Base-by-base conservation (phyloP, 2,329 filamentous ascomycete genomes). In the Fusarium sp. region DNA sequence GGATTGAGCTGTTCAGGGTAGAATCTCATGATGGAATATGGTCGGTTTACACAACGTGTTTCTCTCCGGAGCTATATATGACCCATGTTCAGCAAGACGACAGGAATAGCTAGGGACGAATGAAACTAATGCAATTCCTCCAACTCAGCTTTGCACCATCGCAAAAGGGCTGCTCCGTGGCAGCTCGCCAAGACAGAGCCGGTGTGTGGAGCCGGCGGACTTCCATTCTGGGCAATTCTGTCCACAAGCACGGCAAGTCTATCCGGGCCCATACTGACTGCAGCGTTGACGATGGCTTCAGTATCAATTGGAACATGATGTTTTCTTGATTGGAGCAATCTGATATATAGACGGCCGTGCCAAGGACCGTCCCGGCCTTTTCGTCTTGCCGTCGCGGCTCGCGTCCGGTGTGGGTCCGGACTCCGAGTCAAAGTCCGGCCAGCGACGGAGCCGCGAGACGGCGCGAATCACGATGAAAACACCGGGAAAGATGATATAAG, bases 321-420 rank as follows among this genome's bases (percentile, higher is more conserved):
- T 20, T 31, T 29, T 33, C 2, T 54, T 1, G n/a, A 14, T n/a
- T 14, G 6, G 48, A 6, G 3, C 58, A 33, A 9, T 18, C 37
- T 43, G 22, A 8, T 60, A 22, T 13, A 63, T 45, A 48, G 27
- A 2, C 39, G 27, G 35, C 24, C 4, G 1, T 16, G 3, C 13
- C 31, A 24, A 39, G 67, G 27, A 35, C 67, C 64, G 50, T 22
- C 2, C 50, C 72, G 64, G 64, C 16, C 65, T 48, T 67, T 62
- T 50, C 59, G 22, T 27, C 48, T 41, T 14, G n/a, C 7, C 18
- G 18, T 35, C 43, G 22, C 29, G 37, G 20, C n/a, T 14, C 66
- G 50, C 48, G 48, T 18, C 27, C 48, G 48, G 29, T 52, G 73
- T 72, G 67, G 71, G 16, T 27, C 60, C 66, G 60, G 66, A 73